Evolutionary conservation across 2,329 filamentous ascomycete species (phyloP), one percentile per base, ranked within the genome.

Genomic region (Truncatella angustata): DNA sequence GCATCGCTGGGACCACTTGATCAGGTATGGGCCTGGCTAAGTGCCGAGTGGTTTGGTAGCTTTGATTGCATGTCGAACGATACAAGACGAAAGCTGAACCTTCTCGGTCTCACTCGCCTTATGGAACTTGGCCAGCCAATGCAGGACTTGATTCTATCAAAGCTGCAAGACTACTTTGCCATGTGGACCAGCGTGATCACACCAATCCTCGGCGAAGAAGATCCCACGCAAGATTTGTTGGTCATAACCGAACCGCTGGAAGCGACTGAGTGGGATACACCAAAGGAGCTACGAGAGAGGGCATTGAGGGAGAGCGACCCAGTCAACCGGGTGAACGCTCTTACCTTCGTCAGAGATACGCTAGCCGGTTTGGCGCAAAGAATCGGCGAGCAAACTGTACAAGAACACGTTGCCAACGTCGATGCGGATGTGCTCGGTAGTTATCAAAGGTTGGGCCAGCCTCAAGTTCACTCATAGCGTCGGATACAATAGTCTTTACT

Each of bases 181-280:
- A 79, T 91, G 71, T 94, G 90, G 90, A 88, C 86, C 2, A 82
- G 80, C 56, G 79, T 90, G 1, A 73, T 92, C 26, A 71, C 72
- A 1, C 86, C 91, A 60, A 70, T 92, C 46, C 75, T 85, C 49
- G 82, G 82, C 21, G 74, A 76, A 36, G 74, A 76, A 23, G 75
- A 78, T 9, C 60, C 58, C 43, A 75, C 70, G 2, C 67, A 69
- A 1, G 82, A 85, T 63, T 74, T 70, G 49, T 70, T 82, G n/a
- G 72, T 84, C 11, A 77, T 76, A 71, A 64, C 60, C 1, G 63
- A 70, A 2, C 56, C 66, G 6, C 58, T 63, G 6, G 73, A 76
- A 55, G 57, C 68, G 4, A 72, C 67, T 4, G 78, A 83, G 57
- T 85, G 76, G 63, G 80, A 84, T 63, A 82, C 79, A 26, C 76